Conservation (phyloP, 495 filamentous ascomycete species). For the Aspergillus hancockii region DNA sequence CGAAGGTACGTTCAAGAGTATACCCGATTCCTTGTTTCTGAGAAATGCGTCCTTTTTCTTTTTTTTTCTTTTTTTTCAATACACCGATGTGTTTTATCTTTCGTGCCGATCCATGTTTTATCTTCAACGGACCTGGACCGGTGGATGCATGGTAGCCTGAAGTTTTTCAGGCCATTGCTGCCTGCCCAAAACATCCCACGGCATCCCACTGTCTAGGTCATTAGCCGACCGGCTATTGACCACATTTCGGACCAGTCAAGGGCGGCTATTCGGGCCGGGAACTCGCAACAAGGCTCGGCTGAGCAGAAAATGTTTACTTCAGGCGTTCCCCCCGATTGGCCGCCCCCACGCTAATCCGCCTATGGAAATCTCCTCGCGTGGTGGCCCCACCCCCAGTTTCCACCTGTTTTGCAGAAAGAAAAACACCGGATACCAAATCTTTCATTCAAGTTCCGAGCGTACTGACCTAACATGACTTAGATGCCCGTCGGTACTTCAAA, state of each 20-base stretch:
- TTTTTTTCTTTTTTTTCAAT: background rate
- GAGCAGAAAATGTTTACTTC: background rate
- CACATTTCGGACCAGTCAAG: slow-evolving; percentile 18
- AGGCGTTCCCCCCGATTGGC: slow-evolving; percentile 16
- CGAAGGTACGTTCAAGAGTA: slow-evolving; percentile 63
- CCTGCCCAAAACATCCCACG: slow-evolving; percentile 18
- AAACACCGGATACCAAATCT: slow-evolving; percentile 6
- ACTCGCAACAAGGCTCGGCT: slow-evolving; percentile 12
- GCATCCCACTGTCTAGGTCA: slow-evolving; percentile 25
- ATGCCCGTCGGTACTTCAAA: slow-evolving; percentile 97
- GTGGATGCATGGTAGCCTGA: slow-evolving; percentile 21
- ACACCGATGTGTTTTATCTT: background rate
- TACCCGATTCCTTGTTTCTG: slow-evolving; percentile 4
- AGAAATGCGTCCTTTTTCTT: slow-evolving; percentile 1
- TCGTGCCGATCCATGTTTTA: background rate
- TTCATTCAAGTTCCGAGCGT: slow-evolving; percentile 1
- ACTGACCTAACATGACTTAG: slow-evolving; percentile 42
- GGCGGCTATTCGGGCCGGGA: slow-evolving; percentile 24
- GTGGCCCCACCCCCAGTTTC: slow-evolving; percentile 24
- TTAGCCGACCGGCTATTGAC: slow-evolving; percentile 45
- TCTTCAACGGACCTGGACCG: background rate
- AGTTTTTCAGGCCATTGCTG: background rate
- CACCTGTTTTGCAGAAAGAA: slow-evolving; percentile 9
- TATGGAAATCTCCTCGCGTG: slow-evolving; percentile 24
- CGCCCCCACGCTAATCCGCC: slow-evolving; percentile 41